These are phyloP conservation scores for Cryptococcus sp. DNA, from an alignment of 1,284 basidiomycete genomes.

Conservation along the genomic window DNA sequence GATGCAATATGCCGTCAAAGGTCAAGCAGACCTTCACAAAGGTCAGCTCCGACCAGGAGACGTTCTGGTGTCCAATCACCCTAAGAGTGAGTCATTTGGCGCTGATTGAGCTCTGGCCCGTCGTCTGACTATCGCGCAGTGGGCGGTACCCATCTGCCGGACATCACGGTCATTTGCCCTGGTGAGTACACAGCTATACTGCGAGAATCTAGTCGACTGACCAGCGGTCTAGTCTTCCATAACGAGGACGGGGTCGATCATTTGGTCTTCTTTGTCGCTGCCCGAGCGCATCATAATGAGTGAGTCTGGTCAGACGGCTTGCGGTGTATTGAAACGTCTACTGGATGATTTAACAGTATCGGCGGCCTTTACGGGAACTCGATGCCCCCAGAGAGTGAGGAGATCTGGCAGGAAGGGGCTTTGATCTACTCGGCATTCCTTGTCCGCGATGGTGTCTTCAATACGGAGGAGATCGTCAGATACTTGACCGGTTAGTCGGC, in stretches of 20 bases:
- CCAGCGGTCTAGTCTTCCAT: slow-evolving; percentile 24
- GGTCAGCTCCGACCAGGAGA: slow-evolving; percentile 49
- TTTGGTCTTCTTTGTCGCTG: slow-evolving; percentile 46
- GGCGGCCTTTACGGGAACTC: slow-evolving; percentile 49
- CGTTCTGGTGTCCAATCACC: slow-evolving; percentile 57
- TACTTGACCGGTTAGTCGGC: slow-evolving; percentile 67
- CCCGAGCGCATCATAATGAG: slow-evolving; percentile 47
- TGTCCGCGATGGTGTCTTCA: slow-evolving; percentile 41
- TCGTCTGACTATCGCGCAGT: slow-evolving; percentile 26
- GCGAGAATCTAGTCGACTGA: too few species aligned
- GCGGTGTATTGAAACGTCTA: slow-evolving; percentile 9
- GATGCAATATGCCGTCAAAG: slow-evolving; percentile 41
- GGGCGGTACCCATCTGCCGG: slow-evolving; percentile 57
- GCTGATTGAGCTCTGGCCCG: slow-evolving; percentile 20
- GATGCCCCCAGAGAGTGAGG: slow-evolving; percentile 57
- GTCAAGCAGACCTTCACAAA: slow-evolving; percentile 38
- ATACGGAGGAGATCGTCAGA: slow-evolving; percentile 66
- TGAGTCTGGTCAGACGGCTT: background rate
- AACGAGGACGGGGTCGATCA: slow-evolving; percentile 21
- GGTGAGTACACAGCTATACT: background rate
- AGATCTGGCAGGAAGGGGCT: slow-evolving; percentile 56
- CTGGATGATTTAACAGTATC: slow-evolving; percentile 28
- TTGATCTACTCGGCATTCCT: slow-evolving; percentile 60
- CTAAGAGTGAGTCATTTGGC: slow-evolving; percentile 28
- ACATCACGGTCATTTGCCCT: slow-evolving; percentile 53